Evolutionary conservation across 2,329 filamentous ascomycete genomes (phyloP).

Genomic region (Pestalotiopsis sp.): DNA sequence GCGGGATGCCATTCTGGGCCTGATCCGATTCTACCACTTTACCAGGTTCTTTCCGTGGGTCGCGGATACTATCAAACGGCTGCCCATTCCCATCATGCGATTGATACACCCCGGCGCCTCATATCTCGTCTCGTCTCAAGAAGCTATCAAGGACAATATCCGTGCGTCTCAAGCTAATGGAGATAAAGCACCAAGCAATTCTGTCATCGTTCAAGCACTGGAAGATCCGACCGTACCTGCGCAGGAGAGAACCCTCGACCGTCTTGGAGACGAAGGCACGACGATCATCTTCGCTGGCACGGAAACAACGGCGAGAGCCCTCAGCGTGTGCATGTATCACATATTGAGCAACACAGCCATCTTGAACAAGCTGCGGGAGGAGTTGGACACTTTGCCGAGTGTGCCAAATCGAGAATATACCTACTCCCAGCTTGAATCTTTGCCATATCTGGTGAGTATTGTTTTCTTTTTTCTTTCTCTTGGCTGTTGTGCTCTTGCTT

Average conservation of each 20-base stretch:
- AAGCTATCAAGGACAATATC: not conserved
- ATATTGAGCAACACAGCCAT: not conserved
- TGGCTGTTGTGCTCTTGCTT: not conserved
- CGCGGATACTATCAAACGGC: not conserved
- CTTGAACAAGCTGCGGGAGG: not conserved
- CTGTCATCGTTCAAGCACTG: slow-evolving; percentile 1
- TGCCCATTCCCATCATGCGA: not conserved
- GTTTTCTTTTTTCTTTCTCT: not conserved
- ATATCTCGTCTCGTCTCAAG: not conserved
- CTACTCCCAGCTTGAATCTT: not conserved
- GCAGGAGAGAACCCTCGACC: not conserved
- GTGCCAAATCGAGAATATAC: not conserved
- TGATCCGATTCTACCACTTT: slow-evolving; percentile 1
- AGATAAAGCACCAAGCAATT: not conserved
- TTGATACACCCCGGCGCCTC: not conserved
- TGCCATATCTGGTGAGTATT: not conserved
- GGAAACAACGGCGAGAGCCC: not conserved
- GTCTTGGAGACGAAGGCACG: slow-evolving; percentile 1
- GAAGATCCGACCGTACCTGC: not conserved
- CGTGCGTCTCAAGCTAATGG: not conserved
- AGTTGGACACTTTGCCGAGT: not conserved
- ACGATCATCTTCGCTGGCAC: slow-evolving; percentile 4
- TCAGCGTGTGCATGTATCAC: not conserved
- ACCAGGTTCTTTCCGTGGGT: not conserved
- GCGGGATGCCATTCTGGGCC: not conserved